These are phyloP conservation scores for Knufia fluminis DNA, from an alignment of 2,329 filamentous ascomycete species.

Conservation along the genomic window DNA sequence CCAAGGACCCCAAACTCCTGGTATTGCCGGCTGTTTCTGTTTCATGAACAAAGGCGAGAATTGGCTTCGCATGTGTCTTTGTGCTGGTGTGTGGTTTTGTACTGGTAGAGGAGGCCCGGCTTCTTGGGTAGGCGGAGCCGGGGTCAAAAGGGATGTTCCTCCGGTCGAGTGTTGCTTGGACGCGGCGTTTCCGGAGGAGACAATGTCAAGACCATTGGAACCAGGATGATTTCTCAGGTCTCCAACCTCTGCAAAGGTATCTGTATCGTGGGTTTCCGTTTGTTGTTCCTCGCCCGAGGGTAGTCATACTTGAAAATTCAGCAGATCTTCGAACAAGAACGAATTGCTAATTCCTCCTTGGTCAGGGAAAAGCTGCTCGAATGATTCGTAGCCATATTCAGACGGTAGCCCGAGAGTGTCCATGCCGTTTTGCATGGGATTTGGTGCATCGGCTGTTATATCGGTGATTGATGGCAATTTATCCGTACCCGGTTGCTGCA, in stretches of 20 bases:
- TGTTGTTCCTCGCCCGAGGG: not conserved
- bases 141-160: not conserved
- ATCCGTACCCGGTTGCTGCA: not conserved
- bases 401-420: not conserved
- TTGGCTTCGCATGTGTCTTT: not conserved
- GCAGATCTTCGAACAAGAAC: conserved; percentile 19
- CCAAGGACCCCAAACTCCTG: conserved; percentile 6
- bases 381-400: conserved; percentile 6
- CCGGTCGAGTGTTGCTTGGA: not conserved
- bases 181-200: not conserved
- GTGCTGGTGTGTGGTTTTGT: conserved; percentile 4
- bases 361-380: conserved; percentile 17
- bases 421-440: not conserved
- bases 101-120: not conserved
- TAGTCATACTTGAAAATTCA: conserved; percentile 14
- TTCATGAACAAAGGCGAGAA: conserved; percentile 7
- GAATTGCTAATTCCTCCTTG: conserved; percentile 19
- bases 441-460: not conserved
- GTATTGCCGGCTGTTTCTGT: conserved; percentile 5
- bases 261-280: not conserved
- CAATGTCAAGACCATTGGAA: not conserved
- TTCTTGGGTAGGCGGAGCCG: not conserved
- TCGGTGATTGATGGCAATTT: not conserved
- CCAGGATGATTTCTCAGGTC: not conserved
- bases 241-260: not conserved